These are phyloP conservation scores for Serendipita sp. DNA, from an alignment of 768 basidiomycete genomes.

Conservation along the genomic window DNA sequence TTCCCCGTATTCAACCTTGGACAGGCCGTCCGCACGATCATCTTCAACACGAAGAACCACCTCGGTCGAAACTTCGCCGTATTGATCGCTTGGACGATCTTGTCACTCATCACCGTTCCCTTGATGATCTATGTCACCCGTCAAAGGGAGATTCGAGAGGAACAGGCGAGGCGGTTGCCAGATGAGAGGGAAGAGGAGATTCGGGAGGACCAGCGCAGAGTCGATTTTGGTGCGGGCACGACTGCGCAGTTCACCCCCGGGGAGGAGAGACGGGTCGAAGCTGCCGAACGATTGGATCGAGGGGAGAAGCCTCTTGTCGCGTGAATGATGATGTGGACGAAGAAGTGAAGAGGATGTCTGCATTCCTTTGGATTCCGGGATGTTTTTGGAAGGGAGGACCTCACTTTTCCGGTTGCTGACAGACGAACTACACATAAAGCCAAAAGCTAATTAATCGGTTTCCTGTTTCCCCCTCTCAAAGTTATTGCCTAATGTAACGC, in stretches of 20 bases:
- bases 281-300: neutral
- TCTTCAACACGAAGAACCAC: conserved; percentile 51
- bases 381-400: no score
- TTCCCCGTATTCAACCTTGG: conserved; percentile 61
- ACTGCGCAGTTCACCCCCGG: neutral
- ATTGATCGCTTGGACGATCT: conserved; percentile 21
- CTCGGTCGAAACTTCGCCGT: conserved; percentile 23
- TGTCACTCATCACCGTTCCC: conserved; percentile 2
- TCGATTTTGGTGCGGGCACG: conserved; percentile 2
- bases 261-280: neutral
- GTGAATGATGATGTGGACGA: no score
- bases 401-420: no score
- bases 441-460: no score
- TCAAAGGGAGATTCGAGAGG: neutral
- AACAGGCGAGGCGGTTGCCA: neutral
- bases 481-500: no score
- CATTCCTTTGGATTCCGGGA: no score
- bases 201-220: neutral
- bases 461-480: no score
- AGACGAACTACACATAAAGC: no score
- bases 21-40: conserved; percentile 38
- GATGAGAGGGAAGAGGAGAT: conserved; percentile 2
- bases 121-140: neutral
- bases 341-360: no score
- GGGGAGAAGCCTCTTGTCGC: neutral